phyloP scores from a whole-genome alignment of 1,284 basidiomycete genomes.

The Gastroboletus turbinatus region DNA sequence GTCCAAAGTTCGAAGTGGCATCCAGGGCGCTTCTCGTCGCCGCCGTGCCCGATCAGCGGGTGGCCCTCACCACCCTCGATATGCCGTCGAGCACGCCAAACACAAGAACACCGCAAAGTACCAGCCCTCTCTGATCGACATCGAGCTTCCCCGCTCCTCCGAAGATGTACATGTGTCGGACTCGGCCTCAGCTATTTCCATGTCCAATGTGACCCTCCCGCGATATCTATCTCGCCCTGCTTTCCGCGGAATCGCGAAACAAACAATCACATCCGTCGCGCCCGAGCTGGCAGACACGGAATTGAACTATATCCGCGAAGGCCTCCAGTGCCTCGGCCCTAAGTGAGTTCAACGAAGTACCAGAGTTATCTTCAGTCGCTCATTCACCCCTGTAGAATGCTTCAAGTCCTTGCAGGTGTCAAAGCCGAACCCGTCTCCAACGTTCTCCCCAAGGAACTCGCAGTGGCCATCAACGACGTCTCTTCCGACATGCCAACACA shows the following conservation, averaged over 20 bases:
- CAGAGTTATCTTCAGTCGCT: not conserved
- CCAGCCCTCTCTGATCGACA: slow-evolving; percentile 8
- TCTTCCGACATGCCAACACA: slow-evolving; percentile 50
- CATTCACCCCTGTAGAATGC: slow-evolving; percentile 27
- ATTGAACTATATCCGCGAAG: slow-evolving; percentile 28
- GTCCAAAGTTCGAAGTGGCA: slow-evolving; percentile 27
- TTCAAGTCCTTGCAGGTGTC: slow-evolving; percentile 30
- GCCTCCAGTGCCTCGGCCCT: slow-evolving; percentile 31
- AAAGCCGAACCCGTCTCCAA: slow-evolving; percentile 23
- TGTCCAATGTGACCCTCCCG: slow-evolving; percentile 20
- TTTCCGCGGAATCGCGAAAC: slow-evolving; percentile 13
- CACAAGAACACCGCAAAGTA: slow-evolving; percentile 11
- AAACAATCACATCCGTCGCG: slow-evolving; percentile 20
- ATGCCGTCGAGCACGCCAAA: slow-evolving; percentile 29
- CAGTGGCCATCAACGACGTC: slow-evolving; percentile 28
- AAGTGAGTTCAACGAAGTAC: slow-evolving; percentile 14
- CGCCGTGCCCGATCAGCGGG: slow-evolving; percentile 28
- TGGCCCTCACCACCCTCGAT: slow-evolving; percentile 23
- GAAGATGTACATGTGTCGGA: slow-evolving; percentile 6
- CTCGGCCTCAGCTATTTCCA: slow-evolving; percentile 4
- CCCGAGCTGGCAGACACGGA: slow-evolving; percentile 28
- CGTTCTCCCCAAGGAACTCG: slow-evolving; percentile 31
- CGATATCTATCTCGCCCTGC: slow-evolving; percentile 24
- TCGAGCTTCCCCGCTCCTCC: slow-evolving; percentile 11
- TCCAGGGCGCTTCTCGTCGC: slow-evolving; percentile 31